These are phyloP conservation scores for Kluyveromyces nonfermentans DNA, from an alignment of 805 yeast genomes.

Conservation along the genomic window DNA sequence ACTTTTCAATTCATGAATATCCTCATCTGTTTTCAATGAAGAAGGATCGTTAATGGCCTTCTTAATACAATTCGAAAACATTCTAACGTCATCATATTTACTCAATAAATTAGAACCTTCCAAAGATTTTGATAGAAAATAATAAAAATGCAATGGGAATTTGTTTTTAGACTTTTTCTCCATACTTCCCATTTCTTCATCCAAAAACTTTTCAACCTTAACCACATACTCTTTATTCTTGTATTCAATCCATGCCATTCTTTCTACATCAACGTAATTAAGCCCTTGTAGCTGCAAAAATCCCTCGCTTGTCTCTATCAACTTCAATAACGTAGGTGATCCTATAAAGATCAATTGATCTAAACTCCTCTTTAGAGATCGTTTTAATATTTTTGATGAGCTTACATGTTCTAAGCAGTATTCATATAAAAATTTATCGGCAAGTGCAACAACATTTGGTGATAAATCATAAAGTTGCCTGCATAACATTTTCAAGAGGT, in stretches of 20 bases:
- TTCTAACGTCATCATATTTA: slow-evolving; percentile 38
- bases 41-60: slow-evolving; percentile 9
- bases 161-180: slow-evolving; percentile 7
- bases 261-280: slow-evolving; percentile 54
- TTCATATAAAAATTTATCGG: slow-evolving; percentile 45
- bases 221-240: slow-evolving; percentile 39
- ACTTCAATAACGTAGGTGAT: slow-evolving; percentile 49
- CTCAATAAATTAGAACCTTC: slow-evolving; percentile 64
- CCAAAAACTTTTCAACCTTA: slow-evolving; percentile 37
- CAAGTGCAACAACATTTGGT: slow-evolving; percentile 43
- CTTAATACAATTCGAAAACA: slow-evolving; percentile 30
- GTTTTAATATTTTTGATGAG: slow-evolving; percentile 14
- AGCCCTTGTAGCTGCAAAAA: slow-evolving; percentile 51
- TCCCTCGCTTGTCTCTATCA: slow-evolving; percentile 60
- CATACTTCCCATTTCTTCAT: slow-evolving; percentile 8
- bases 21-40: slow-evolving; percentile 15
- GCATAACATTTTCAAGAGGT: slow-evolving; percentile 40
- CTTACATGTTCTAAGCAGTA: slow-evolving; percentile 41
- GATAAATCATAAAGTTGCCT: slow-evolving; percentile 63
- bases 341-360: slow-evolving; percentile 42
- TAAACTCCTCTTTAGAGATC: slow-evolving; percentile 21
- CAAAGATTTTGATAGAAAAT: slow-evolving; percentile 67
- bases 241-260: slow-evolving; percentile 54
- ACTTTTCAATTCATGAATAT: slow-evolving; percentile 50
- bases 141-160: slow-evolving; percentile 64